Conservation (phyloP, 2,329 filamentous ascomycete species). For the Clarireedia sp. region DNA sequence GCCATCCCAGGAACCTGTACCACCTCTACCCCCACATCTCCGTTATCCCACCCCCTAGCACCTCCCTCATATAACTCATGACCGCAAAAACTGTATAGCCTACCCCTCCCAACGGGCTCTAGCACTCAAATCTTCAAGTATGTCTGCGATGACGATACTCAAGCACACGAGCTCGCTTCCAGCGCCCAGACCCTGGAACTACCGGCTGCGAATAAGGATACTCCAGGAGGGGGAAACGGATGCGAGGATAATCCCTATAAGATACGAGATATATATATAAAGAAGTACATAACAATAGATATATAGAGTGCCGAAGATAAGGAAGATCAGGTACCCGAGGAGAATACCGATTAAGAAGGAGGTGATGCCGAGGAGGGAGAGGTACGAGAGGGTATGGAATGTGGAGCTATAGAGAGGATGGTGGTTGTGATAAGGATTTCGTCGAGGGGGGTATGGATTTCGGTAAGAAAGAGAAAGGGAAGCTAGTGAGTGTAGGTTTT, state of each 20-base stretch:
- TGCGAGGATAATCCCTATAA: not conserved
- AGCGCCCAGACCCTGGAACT: not conserved
- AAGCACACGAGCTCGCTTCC: not conserved
- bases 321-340: not conserved
- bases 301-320: not conserved
- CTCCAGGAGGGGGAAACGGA: not conserved
- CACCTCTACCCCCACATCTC: not conserved
- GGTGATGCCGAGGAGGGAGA: not conserved
- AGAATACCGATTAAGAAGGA: not conserved
- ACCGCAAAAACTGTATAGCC: not conserved
- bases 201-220: not conserved
- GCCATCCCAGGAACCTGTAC: not conserved
- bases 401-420: not conserved
- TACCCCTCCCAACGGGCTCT: not conserved
- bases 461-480: not conserved
- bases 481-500: not conserved
- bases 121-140: not conserved
- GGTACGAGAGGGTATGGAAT: not conserved
- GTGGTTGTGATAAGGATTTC: not conserved
- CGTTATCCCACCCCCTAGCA: not conserved
- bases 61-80: not conserved
- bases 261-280: not conserved
- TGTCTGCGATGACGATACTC: not conserved
- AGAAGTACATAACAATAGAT: not conserved
- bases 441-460: not conserved